phyloP scores from a whole-genome alignment of 2,329 filamentous ascomycete species.

The Graphilbum fragrans region DNA sequence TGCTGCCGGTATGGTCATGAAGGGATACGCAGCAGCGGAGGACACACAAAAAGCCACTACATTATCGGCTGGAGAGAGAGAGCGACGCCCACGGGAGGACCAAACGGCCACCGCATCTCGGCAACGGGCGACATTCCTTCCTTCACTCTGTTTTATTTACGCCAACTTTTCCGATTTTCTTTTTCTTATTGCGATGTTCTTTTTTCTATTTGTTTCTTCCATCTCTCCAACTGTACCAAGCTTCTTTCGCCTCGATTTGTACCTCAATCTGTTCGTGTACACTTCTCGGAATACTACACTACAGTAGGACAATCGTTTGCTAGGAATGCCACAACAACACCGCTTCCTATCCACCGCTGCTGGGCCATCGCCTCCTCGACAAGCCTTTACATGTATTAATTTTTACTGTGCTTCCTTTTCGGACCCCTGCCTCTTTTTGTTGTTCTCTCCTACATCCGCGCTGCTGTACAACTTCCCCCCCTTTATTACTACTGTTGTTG shows the following conservation, averaged over 20 bases:
- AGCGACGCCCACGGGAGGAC: neutral
- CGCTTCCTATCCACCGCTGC: too few relatives aligned
- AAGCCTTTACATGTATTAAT: slow-evolving; percentile 16
- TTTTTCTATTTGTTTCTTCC: neutral
- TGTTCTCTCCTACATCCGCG: slow-evolving; percentile 5
- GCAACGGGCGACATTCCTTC: neutral
- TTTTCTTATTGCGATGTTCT: neutral
- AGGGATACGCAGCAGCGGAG: neutral
- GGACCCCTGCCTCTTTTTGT: slow-evolving; percentile 10
- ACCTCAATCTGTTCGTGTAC: too few relatives aligned
- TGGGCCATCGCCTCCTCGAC: neutral
- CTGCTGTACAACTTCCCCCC: neutral
- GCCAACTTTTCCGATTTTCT: neutral
- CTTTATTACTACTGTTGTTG: slow-evolving; percentile 1
- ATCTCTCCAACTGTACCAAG: neutral
- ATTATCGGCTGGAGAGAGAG: neutral
- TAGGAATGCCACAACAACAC: too few relatives aligned
- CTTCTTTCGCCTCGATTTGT: too few relatives aligned
- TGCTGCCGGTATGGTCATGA: too few relatives aligned
- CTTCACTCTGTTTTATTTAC: neutral
- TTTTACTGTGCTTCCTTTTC: slow-evolving; percentile 12
- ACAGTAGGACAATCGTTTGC: too few relatives aligned
- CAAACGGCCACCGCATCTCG: neutral
- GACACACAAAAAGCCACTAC: neutral
- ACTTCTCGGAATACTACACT: too few relatives aligned